Percentiles rank a stretch among this genome's conserved stretches.
Conservation (phyloP, 2,329 filamentous ascomycete species). For the Penicillium sp. region DNA sequence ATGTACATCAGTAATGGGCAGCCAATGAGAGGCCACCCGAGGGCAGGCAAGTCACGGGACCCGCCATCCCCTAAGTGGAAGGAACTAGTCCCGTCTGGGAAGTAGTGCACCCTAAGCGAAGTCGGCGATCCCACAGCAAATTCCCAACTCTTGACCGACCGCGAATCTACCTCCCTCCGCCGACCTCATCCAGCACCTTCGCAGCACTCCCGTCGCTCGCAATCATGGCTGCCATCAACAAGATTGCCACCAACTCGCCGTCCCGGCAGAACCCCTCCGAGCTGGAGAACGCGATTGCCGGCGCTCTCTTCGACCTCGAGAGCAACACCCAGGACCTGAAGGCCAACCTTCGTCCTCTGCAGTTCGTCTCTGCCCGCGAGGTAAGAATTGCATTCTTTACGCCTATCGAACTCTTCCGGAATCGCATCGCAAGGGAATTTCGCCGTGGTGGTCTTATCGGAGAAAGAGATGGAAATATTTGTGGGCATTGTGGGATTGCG, state of each 20-base stretch:
- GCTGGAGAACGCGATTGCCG: constrained; percentile 95
- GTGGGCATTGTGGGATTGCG: constrained; percentile 17
- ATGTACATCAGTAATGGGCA: background rate
- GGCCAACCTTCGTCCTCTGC: constrained; percentile 92
- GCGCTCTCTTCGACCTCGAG: constrained; percentile 98
- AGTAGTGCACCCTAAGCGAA: constrained; percentile 40
- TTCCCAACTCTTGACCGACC: constrained; percentile 33
- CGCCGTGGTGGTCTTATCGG: constrained; percentile 13
- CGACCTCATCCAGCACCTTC: constrained; percentile 42
- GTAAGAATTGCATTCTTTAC: constrained; percentile 64
- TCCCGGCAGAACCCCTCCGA: constrained; percentile 95
- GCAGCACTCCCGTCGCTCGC: constrained; percentile 47
- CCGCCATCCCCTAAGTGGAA: constrained; percentile 28
- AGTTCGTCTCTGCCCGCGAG: constrained; percentile 99
- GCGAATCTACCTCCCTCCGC: constrained; percentile 37
- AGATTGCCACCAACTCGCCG: constrained; percentile 97
- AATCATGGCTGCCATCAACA: constrained; percentile 84
- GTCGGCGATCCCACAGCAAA: constrained; percentile 37
- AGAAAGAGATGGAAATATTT: constrained; percentile 18
- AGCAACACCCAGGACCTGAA: constrained; percentile 98
- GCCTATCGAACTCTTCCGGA: constrained; percentile 19
- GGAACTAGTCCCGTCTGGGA: constrained; percentile 26
- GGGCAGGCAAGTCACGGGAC: constrained; percentile 38
- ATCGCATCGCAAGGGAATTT: constrained; percentile 22
- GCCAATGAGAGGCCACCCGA: constrained; percentile 23